phyloP scores from a whole-genome alignment of 108 stramenopile genomes.

The Nitzschia putrida region DNA sequence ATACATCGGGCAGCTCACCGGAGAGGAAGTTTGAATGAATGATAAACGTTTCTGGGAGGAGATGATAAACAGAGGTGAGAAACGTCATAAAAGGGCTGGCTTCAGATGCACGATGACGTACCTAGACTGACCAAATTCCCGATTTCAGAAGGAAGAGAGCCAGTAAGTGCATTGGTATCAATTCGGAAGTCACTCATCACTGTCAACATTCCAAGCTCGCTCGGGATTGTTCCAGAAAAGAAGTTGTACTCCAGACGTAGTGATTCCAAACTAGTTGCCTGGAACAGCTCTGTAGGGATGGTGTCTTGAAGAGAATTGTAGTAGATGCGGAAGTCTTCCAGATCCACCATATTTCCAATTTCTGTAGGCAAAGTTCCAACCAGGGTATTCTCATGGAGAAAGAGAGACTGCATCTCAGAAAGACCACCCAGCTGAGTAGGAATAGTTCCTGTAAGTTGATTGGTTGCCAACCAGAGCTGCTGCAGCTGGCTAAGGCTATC shows the following conservation, averaged over 20 bases:
- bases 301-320: conserved; percentile 30
- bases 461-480: conserved; percentile 38
- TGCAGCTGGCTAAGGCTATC: conserved; percentile 19
- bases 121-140: conserved; percentile 11
- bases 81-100: background rate
- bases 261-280: conserved; percentile 24
- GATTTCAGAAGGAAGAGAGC: conserved; percentile 60
- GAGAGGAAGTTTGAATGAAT: conserved; percentile 67
- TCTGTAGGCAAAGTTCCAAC: conserved; percentile 37
- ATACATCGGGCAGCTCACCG: conserved; percentile 60
- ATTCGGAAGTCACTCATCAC: conserved; percentile 55
- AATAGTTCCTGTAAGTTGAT: conserved; percentile 31
- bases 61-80: background rate
- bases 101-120: background rate
- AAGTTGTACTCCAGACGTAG: conserved; percentile 41
- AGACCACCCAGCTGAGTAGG: conserved; percentile 27
- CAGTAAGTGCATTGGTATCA: conserved; percentile 60
- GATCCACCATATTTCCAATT: conserved; percentile 26
- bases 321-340: conserved; percentile 36
- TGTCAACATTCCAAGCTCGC: conserved; percentile 55
- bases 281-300: conserved; percentile 39
- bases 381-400: conserved; percentile 40
- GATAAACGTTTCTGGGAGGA: conserved; percentile 37
- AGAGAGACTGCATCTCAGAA: conserved; percentile 27
- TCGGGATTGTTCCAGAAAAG: conserved; percentile 54